Conservation (phyloP, 2,329 filamentous ascomycete genomes). For the Claviceps sp. region DNA sequence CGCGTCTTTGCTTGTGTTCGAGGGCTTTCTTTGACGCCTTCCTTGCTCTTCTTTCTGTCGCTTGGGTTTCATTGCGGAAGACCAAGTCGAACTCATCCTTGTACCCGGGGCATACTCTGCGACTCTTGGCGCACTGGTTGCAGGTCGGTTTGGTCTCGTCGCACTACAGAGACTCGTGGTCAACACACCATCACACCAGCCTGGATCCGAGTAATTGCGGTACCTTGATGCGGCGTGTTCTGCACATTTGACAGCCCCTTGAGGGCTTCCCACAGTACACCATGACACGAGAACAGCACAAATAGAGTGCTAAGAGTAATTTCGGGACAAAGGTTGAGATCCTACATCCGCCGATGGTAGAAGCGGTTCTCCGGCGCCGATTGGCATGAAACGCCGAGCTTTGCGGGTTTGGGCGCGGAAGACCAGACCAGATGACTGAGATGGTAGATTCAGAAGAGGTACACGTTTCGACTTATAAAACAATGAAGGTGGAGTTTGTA, state of each 20-base stretch:
- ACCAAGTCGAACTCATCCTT: conserved; percentile 60
- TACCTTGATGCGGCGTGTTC: conserved; percentile 62
- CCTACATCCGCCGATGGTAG: background rate
- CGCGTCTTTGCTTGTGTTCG: conserved; percentile 21
- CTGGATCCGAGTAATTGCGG: background rate
- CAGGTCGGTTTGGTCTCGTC: conserved; percentile 55
- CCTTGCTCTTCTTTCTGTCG: conserved; percentile 48
- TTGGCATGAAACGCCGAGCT: background rate
- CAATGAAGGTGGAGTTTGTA: background rate
- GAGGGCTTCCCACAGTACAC: conserved; percentile 55
- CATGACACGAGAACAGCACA: conserved; percentile 27
- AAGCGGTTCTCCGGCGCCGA: background rate
- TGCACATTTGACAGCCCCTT: conserved; percentile 60
- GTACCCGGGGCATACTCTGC: conserved; percentile 52
- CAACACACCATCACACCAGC: background rate
- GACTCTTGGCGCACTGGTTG: conserved; percentile 50
- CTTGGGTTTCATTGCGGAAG: conserved; percentile 59
- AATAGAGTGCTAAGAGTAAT: background rate
- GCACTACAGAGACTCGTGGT: conserved; percentile 30
- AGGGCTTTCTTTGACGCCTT: conserved; percentile 38
- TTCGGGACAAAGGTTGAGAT: background rate
- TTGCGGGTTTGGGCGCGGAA: background rate
- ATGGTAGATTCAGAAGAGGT: background rate
- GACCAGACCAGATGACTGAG: background rate
- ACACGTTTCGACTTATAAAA: background rate